Conservation (phyloP, 495 filamentous ascomycete genomes). For the Aspergillus ellipticus region DNA sequence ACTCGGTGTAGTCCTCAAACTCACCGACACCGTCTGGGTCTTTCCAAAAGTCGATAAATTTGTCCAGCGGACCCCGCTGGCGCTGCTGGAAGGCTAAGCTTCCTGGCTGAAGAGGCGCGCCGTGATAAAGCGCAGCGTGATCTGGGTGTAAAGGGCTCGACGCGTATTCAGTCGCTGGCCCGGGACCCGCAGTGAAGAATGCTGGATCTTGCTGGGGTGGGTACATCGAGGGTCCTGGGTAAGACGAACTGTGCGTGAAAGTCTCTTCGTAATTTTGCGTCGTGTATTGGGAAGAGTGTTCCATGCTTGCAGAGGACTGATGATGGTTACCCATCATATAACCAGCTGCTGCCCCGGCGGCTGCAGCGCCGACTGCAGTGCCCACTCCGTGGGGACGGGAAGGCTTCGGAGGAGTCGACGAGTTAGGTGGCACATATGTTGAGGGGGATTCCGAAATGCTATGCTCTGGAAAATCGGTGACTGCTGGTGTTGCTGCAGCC, state of each 20-base stretch:
- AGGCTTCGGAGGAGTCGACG: conserved; percentile 18
- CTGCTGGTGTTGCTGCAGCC: conserved; percentile 22
- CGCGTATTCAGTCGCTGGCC: conserved; percentile 41
- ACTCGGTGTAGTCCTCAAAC: conserved; percentile 72
- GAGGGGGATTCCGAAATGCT: conserved; percentile 16
- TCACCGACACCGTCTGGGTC: conserved; percentile 64
- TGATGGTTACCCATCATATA: conserved; percentile 44
- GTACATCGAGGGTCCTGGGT: conserved; percentile 26
- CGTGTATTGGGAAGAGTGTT: conserved; percentile 26
- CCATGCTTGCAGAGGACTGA: conserved; percentile 32
- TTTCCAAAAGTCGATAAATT: conserved; percentile 61
- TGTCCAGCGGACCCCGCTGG: conserved; percentile 52
- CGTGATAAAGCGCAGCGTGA: conserved; percentile 20
- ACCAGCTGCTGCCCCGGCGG: conserved; percentile 47
- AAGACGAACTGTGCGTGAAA: conserved; percentile 17
- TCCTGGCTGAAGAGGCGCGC: conserved; percentile 22
- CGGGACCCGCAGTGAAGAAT: conserved; percentile 45
- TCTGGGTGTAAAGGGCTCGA: conserved; percentile 28
- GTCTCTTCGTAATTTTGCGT: conserved; percentile 30
- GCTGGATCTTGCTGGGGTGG: conserved; percentile 33
- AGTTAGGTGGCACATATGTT: conserved; percentile 19
- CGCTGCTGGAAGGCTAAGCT: conserved; percentile 43
- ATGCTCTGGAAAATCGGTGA: conserved; percentile 24
- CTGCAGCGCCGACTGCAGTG: conserved; percentile 39
- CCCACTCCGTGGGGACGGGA: conserved; percentile 33